phyloP scores from a whole-genome alignment of 2,329 filamentous ascomycete genomes.

The Fusarium pininemorale region DNA sequence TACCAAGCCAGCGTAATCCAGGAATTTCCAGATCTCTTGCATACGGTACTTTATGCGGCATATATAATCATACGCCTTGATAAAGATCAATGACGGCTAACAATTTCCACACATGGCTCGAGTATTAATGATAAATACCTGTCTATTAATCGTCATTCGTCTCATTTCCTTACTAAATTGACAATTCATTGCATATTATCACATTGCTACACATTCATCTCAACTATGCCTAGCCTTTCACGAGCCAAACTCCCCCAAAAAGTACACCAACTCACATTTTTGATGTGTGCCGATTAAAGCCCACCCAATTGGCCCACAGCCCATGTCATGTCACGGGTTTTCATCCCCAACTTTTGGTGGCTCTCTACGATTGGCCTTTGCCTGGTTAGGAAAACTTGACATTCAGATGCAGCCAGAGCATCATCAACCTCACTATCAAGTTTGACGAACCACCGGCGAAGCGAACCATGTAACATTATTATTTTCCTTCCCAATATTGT shows the following conservation, averaged over 20 bases:
- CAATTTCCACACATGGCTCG: neutral
- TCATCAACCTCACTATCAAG: conserved; percentile 27
- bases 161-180: neutral
- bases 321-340: conserved; percentile 38
- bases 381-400: conserved; percentile 22
- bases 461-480: conserved; percentile 37
- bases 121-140: neutral
- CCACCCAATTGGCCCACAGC: conserved; percentile 12
- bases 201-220: too few species aligned
- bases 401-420: conserved; percentile 15
- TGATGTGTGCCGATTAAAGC: conserved; percentile 10
- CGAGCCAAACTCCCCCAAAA: neutral
- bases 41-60: neutral
- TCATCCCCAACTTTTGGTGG: conserved; percentile 14
- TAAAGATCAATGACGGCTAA: neutral
- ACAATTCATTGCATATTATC: neutral
- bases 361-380: conserved; percentile 16
- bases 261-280: conserved; percentile 5
- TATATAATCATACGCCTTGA: neutral
- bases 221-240: neutral
- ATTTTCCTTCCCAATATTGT: neutral
- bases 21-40: neutral
- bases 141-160: neutral
- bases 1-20: neutral
- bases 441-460: neutral